Evolutionary conservation across 805 yeast species (phyloP).

Genomic region (Phaffomyces antillensis): DNA sequence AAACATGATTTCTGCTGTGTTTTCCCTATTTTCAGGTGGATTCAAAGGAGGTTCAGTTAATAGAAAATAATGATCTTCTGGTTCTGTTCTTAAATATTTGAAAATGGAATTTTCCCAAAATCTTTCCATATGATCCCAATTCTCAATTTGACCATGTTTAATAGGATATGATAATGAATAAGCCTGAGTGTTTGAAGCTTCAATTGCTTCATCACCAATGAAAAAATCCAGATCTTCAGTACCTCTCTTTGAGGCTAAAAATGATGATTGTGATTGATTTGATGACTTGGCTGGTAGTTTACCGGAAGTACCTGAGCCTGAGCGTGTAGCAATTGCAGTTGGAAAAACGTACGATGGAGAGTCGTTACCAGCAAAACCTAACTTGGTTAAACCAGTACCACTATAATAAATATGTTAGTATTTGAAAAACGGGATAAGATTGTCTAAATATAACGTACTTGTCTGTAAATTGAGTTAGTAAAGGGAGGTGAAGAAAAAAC

Average conservation of each 20-base stretch:
- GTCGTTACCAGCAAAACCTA: constrained; percentile 98
- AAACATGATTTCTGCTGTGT: constrained; percentile 97
- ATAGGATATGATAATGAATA: constrained; percentile 89
- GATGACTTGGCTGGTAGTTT: constrained; percentile 39
- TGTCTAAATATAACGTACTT: constrained; percentile 11
- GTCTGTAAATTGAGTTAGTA: constrained; percentile 17
- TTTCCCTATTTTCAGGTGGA: constrained; percentile 99
- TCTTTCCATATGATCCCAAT: constrained; percentile 99
- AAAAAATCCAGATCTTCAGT: constrained; percentile 91
- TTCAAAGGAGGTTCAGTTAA: constrained; percentile 97
- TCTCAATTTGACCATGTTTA: constrained; percentile 95
- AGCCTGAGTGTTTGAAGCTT: constrained; percentile 85
- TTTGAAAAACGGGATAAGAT: background rate
- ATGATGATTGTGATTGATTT: constrained; percentile 35
- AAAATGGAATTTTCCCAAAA: constrained; percentile 97
- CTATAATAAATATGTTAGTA: constrained; percentile 34
- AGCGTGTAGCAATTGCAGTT: constrained; percentile 81
- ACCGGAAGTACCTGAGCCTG: constrained; percentile 34
- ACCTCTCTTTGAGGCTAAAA: constrained; percentile 55
- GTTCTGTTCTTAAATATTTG: constrained; percentile 94
- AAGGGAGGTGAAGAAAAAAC: too few species aligned
- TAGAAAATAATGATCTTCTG: constrained; percentile 95
- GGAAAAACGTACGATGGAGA: constrained; percentile 96
- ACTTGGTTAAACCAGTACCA: constrained; percentile 96
- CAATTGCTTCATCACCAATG: constrained; percentile 92